A percentile compares a stretch with the other conserved stretches of the same genome.
These are phyloP conservation scores for Otatea glauca DNA, from an alignment of 176 grass and related monocot species.

Conservation along the genomic window DNA sequence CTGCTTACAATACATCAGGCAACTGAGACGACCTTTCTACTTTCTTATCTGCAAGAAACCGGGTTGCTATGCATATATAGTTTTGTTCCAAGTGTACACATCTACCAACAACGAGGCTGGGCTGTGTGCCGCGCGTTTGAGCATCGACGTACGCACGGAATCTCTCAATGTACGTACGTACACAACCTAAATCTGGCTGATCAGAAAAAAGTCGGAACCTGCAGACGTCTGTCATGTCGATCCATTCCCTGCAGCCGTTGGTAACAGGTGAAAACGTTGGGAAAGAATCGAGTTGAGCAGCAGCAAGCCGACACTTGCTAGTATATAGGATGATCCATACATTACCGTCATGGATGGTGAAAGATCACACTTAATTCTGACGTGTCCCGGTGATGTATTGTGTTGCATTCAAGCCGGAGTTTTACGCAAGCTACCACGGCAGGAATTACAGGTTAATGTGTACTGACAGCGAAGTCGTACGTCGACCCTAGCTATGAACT, in stretches of 20 bases:
- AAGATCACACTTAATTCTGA: constrained; percentile 12
- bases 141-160: no score
- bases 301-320: background rate
- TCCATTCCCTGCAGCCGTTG: background rate
- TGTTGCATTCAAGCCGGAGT: background rate
- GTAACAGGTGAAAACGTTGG: background rate
- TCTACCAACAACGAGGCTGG: no score
- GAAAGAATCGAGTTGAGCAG: no score
- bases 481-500: background rate
- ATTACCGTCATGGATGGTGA: constrained; percentile 1
- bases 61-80: no score
- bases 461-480: background rate
- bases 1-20: no score
- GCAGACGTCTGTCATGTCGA: background rate
- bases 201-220: background rate
- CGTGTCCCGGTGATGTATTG: constrained; percentile 10
- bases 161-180: background rate
- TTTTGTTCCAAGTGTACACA: no score
- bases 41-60: no score
- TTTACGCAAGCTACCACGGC: background rate
- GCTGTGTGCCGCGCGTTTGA: no score
- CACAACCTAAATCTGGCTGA: background rate
- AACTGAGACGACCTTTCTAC: no score
- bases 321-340: background rate
- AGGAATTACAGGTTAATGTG: background rate